Base-by-base conservation (phyloP, 2,329 filamentous ascomycete genomes). In the Tolypocladium ovalisporum region DNA sequence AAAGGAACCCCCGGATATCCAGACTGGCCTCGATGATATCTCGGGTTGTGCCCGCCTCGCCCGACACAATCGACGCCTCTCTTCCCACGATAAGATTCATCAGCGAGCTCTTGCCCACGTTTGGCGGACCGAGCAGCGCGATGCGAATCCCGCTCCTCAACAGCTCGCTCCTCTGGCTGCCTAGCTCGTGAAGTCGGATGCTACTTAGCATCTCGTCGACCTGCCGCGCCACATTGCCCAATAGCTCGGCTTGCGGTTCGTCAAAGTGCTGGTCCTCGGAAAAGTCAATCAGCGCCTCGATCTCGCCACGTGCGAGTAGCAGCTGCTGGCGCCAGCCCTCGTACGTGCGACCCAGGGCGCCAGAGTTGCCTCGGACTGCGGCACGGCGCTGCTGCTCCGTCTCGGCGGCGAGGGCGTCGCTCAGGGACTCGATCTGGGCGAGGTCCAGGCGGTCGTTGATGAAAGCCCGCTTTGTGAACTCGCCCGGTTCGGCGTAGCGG, bases 261-360 rank as follows among this genome's bases (percentile, higher is more conserved):
- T 97, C 92, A 66, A 99, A 96, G 74, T 97, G 89, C 72, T 99
- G 93, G 66, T 97, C 94, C 70, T 99, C 94, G 1, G 90, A 88
- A 69, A 99, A 99, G 72, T 99, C 94, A 60, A 99, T 97, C 63
- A 99, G 75, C 0, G 94, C 94, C 72, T 99, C 94, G 42, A 99
- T 79, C 73, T 97, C 92, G 12, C 90, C 94, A 2, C 94, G 84
- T 12, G 92, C 92, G 61, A 87, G 80, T 8, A 97, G 76, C 22
- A 99, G 74, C 62, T 85, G 79, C 61, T 82, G 76, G 32, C 93
- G 84, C 94, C 94, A 99, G 12, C 66, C 66, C 63, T 97, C 91
- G 70, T 99, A 99, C 22, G 85, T 84, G 59, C 79, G 78, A 0
- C 89, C 84, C 15, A 97, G 77, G 0, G 78, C 73, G 27, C 86